These are phyloP conservation scores for Marasmius oreades DNA, from an alignment of 1,284 basidiomycete genomes.

Conservation along the genomic window DNA sequence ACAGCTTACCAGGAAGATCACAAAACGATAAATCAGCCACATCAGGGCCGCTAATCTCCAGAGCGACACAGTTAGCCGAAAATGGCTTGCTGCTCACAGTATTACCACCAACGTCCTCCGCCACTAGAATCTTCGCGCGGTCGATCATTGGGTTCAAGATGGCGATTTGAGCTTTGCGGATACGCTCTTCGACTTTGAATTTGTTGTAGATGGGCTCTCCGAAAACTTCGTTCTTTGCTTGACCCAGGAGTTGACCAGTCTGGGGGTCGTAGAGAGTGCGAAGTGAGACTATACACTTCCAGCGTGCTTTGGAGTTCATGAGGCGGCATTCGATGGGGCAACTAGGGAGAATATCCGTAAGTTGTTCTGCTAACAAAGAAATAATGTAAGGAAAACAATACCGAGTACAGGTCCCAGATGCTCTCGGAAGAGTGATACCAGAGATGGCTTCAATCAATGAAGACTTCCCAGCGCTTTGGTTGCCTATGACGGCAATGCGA, in stretches of 20 bases:
- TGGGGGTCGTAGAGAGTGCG: slow-evolving; percentile 44
- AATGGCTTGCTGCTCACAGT: slow-evolving; percentile 40
- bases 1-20: slow-evolving; percentile 60
- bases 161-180: slow-evolving; percentile 68
- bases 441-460: slow-evolving; percentile 74
- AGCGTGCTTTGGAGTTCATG: slow-evolving; percentile 38
- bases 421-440: slow-evolving; percentile 53
- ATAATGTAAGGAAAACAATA: slow-evolving; percentile 20
- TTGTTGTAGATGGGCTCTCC: slow-evolving; percentile 52
- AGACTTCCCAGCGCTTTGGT: slow-evolving; percentile 69
- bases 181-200: slow-evolving; percentile 55
- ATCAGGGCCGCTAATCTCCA: slow-evolving; percentile 64
- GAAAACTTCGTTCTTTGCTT: slow-evolving; percentile 43
- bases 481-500: slow-evolving; percentile 64
- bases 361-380: background rate
- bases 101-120: too few relatives aligned
- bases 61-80: slow-evolving; percentile 58
- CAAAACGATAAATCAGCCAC: slow-evolving; percentile 71
- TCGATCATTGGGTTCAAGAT: slow-evolving; percentile 56
- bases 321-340: slow-evolving; percentile 71
- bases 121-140: slow-evolving; percentile 35
- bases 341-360: slow-evolving; percentile 29
- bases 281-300: slow-evolving; percentile 61
- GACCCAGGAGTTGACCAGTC: slow-evolving; percentile 37
- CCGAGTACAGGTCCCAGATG: slow-evolving; percentile 65